These are phyloP conservation scores for Phytophthora litchii DNA, from an alignment of 352 stramenopile genomes.

Conservation along the genomic window DNA sequence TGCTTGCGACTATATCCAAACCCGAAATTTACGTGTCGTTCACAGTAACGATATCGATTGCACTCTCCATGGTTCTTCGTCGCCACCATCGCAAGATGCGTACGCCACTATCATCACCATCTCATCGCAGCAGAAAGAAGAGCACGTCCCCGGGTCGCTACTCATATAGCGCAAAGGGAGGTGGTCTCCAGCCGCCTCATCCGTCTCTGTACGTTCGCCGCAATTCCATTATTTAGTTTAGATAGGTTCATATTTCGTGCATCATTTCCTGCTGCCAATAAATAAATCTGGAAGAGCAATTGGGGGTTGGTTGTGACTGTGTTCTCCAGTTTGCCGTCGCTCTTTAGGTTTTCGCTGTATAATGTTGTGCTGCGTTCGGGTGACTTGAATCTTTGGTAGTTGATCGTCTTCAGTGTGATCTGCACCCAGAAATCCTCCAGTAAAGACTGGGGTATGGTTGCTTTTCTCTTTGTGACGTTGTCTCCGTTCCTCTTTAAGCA, in stretches of 20 bases:
- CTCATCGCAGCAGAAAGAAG: constrained; percentile 34
- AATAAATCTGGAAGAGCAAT: constrained; percentile 35
- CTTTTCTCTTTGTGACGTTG: constrained; percentile 35
- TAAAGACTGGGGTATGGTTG: constrained; percentile 2
- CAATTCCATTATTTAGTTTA: constrained; percentile 57
- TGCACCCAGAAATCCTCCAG: constrained; percentile 11
- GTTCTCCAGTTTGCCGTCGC: constrained; percentile 4
- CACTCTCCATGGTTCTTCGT: constrained; percentile 68
- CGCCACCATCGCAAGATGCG: constrained; percentile 40
- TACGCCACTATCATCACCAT: constrained; percentile 36
- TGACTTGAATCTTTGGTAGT: constrained; percentile 6
- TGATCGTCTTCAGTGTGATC: not conserved
- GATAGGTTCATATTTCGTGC: constrained; percentile 14
- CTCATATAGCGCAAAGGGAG: constrained; percentile 22
- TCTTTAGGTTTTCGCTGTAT: constrained; percentile 28
- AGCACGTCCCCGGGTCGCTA: constrained; percentile 25
- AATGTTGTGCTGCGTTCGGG: constrained; percentile 13
- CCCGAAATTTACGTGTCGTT: constrained; percentile 65
- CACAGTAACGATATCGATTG: constrained; percentile 54
- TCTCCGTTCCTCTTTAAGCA: constrained; percentile 47
- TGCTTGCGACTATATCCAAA: constrained; percentile 48
- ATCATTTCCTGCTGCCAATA: constrained; percentile 24
- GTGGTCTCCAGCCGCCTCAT: constrained; percentile 19
- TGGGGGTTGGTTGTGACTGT: constrained; percentile 11
- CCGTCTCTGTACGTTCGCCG: constrained; percentile 42